phyloP scores from a whole-genome alignment of 202 grass and related monocot species.

The Digitaria exilis region DNA sequence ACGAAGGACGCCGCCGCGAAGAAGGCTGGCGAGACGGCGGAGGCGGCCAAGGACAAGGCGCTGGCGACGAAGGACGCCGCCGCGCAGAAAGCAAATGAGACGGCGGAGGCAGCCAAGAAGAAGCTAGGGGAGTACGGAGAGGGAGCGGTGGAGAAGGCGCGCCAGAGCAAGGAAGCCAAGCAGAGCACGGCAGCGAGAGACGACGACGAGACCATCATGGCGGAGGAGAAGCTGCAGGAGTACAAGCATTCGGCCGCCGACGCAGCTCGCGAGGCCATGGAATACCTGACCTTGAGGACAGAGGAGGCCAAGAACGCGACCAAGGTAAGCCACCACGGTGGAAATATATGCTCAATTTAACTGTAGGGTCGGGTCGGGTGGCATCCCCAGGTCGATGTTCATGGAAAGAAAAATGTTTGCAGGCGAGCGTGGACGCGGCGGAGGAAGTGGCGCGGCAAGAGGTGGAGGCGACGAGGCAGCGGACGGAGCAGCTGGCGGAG shows the following conservation, averaged over 20 bases:
- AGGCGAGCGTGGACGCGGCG: neutral
- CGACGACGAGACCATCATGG: neutral
- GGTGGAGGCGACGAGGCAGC: neutral
- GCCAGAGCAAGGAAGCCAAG: neutral
- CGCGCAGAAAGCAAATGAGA: neutral
- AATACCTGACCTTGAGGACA: neutral
- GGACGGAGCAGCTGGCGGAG: neutral
- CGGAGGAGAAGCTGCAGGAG: neutral
- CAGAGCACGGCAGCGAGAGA: neutral
- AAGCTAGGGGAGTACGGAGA: conserved; percentile 24
- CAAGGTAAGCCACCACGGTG: neutral
- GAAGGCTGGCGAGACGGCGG: neutral
- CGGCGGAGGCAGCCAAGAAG: neutral
- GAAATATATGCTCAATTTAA: too few relatives aligned
- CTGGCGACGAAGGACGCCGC: neutral
- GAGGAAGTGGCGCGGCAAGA: neutral
- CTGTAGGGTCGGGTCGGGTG: too few relatives aligned
- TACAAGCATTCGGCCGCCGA: neutral
- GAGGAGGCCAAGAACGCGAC: neutral
- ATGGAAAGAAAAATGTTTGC: too few relatives aligned
- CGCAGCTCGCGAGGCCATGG: neutral
- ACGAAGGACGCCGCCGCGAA: neutral
- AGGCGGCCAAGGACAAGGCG: conserved; percentile 19
- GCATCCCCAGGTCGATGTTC: too few relatives aligned
- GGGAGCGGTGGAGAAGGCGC: neutral